Conservation (phyloP, 179 eudicot species). For the Gypsophila paniculata region DNA sequence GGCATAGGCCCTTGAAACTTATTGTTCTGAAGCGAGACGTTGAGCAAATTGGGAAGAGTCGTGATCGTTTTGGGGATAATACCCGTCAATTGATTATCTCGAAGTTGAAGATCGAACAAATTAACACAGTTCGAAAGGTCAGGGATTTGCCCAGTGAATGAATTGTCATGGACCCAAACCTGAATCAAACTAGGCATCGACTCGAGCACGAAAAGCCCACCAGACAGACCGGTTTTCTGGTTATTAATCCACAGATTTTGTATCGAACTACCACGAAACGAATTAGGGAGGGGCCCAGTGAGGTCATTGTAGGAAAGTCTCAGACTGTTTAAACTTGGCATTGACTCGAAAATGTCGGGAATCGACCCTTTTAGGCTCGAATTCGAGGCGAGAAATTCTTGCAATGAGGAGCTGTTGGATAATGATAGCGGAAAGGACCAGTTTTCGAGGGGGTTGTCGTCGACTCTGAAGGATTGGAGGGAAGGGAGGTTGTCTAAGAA, state of each 20-base stretch:
- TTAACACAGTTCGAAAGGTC: constrained; percentile 29
- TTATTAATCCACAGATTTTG: constrained; percentile 33
- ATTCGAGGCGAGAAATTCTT: constrained; percentile 23
- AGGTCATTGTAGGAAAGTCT: constrained; percentile 34
- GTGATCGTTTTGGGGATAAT: constrained; percentile 27
- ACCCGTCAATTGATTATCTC: constrained; percentile 38
- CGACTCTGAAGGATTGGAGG: constrained; percentile 39
- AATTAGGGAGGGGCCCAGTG: constrained; percentile 26
- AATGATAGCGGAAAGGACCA: constrained; percentile 27
- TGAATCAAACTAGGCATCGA: constrained; percentile 30
- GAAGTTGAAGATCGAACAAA: constrained; percentile 35
- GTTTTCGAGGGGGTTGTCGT: constrained; percentile 30
- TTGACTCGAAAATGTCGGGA: constrained; percentile 28
- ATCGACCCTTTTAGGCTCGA: constrained; percentile 24
- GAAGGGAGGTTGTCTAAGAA: constrained; percentile 46
- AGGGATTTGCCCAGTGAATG: constrained; percentile 31
- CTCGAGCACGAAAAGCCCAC: constrained; percentile 29
- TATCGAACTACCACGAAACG: constrained; percentile 22
- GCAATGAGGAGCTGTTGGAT: constrained; percentile 16
- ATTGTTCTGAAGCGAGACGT: constrained; percentile 35
- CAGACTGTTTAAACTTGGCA: constrained; percentile 22
- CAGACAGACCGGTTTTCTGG: constrained; percentile 29
- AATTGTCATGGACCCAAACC: constrained; percentile 36
- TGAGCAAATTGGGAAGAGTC: constrained; percentile 23
- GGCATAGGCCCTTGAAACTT: constrained; percentile 40